Percentiles rank a stretch among this genome's conserved stretches.
Conservation (phyloP, 371 early-diverging fungal species). For the Mortierella sp. region DNA sequence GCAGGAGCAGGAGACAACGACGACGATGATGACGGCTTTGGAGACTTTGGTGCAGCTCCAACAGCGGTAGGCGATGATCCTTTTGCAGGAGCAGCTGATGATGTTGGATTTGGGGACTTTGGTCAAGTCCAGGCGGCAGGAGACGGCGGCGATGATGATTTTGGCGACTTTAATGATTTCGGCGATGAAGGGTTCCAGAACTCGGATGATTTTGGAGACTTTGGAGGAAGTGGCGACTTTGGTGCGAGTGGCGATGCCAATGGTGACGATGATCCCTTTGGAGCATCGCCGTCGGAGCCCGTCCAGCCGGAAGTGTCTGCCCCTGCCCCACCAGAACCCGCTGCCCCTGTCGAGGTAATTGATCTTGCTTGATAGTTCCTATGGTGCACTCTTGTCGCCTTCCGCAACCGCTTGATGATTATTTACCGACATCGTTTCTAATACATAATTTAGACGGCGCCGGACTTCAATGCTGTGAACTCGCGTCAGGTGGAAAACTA, state of each 20-base stretch:
- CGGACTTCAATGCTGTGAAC: conserved; percentile 52
- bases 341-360: conserved; percentile 31
- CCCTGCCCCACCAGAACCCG: conserved; percentile 11
- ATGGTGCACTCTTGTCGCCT: background rate
- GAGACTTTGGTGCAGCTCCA: background rate
- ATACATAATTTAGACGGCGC: conserved; percentile 28
- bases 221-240: conserved; percentile 24
- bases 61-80: background rate
- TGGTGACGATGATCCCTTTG: conserved; percentile 24
- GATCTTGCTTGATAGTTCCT: background rate
- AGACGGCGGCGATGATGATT: conserved; percentile 34
- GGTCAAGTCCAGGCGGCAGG: conserved; percentile 31
- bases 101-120: conserved; percentile 51
- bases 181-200: conserved; percentile 37
- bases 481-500: conserved; percentile 52
- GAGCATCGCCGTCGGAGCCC: conserved; percentile 15
- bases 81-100: conserved; percentile 3
- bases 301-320: background rate
- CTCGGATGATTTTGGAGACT: conserved; percentile 48
- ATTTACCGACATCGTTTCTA: background rate
- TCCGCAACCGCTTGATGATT: background rate
- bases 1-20: background rate
- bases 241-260: conserved; percentile 8
- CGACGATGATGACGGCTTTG: background rate
- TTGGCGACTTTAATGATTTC: conserved; percentile 58